Evolutionary conservation across 164 flowering plant genomes (phyloP).

Genomic region (Euptelea pleiosperma): DNA sequence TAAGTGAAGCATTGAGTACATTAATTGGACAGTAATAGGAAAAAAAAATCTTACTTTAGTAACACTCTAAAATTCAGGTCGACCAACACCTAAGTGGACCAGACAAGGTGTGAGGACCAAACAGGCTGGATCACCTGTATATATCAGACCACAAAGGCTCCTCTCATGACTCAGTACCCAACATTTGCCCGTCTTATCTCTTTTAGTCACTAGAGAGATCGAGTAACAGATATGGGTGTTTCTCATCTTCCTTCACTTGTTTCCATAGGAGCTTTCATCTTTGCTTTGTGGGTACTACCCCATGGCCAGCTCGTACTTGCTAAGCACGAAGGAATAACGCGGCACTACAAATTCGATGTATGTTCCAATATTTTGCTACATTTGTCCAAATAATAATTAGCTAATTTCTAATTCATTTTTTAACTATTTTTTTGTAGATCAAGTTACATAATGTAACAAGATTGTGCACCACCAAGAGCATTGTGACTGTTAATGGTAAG

Average conservation of each 20-base stretch:
- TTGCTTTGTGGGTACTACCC: not conserved
- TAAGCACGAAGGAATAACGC: conserved; percentile 24
- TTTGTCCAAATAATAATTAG: too few relatives aligned
- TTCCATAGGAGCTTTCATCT: not conserved
- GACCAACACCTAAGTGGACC: conserved; percentile 27
- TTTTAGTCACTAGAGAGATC: too few relatives aligned
- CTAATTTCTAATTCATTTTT: too few relatives aligned
- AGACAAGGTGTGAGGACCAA: conserved; percentile 5
- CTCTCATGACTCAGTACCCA: not conserved
- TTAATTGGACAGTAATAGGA: not conserved
- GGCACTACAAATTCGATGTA: conserved; percentile 46
- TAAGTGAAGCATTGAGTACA: too few relatives aligned
- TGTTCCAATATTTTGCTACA: not conserved
- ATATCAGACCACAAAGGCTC: too few relatives aligned
- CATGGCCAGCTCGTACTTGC: conserved; percentile 13
- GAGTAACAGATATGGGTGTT: conserved; percentile 2
- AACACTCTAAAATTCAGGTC: conserved; percentile 42
- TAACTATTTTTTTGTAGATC: conserved; percentile 15
- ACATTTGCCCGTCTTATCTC: not conserved
- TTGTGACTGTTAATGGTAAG: conserved; percentile 20
- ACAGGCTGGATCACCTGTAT: too few relatives aligned
- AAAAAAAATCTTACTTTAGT: conserved; percentile 22
- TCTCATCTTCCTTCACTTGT: conserved; percentile 1
- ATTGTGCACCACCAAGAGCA: conserved; percentile 17
- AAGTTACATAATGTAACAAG: conserved; percentile 22